Conservation (phyloP, 495 filamentous ascomycete genomes). For the Penicillium paxilli region DNA sequence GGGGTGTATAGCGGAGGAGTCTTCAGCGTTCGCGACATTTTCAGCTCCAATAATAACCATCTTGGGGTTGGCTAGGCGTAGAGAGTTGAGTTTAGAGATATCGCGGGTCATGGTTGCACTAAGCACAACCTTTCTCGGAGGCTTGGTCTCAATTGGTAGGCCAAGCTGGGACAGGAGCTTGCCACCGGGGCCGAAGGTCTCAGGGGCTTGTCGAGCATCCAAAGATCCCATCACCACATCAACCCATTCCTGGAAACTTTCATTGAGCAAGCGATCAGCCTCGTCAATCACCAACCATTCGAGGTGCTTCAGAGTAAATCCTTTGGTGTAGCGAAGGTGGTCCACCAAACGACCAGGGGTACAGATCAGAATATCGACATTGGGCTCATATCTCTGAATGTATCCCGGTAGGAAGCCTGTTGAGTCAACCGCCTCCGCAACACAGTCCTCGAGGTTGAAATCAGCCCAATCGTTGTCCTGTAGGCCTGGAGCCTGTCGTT, state of each 20-base stretch:
- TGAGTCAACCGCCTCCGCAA: conserved; percentile 37
- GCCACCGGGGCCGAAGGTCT: conserved; percentile 49
- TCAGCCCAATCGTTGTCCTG: conserved; percentile 48
- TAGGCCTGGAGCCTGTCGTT: conserved; percentile 36
- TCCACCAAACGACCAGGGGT: conserved; percentile 93
- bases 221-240: conserved; percentile 67
- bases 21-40: conserved; percentile 32
- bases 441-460: conserved; percentile 46
- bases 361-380: conserved; percentile 85
- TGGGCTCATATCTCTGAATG: conserved; percentile 61
- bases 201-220: conserved; percentile 47
- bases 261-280: conserved; percentile 86
- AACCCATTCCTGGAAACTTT: conserved; percentile 92
- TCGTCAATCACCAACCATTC: conserved; percentile 94
- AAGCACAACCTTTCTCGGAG: conserved; percentile 72
- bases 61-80: conserved; percentile 72
- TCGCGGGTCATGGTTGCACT: conserved; percentile 95
- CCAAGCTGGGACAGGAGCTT: conserved; percentile 37
- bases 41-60: conserved; percentile 69
- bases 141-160: conserved; percentile 35
- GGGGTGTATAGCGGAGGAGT: conserved; percentile 18
- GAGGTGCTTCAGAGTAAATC: conserved; percentile 76
- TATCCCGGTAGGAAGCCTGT: conserved; percentile 56
- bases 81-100: conserved; percentile 70
- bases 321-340: conserved; percentile 81